A percentile compares a stretch with the other conserved stretches of the same genome.
Conservation (phyloP, 352 stramenopile species). For the Pythium pyrilobum region DNA sequence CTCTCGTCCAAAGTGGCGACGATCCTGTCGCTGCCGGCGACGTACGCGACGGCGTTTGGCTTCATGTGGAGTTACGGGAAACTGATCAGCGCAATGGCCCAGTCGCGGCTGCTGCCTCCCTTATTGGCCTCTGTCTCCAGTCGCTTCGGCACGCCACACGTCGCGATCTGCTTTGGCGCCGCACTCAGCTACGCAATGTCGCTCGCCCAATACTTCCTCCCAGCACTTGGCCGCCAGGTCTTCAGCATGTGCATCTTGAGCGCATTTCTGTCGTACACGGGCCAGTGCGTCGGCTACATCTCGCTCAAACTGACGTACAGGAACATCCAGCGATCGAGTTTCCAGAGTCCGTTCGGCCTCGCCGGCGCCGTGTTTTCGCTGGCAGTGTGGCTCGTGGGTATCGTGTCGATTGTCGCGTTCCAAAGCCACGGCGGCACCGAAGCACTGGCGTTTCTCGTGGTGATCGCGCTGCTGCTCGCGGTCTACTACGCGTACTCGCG, state of each 20-base stretch:
- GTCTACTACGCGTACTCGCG: conserved; percentile 17
- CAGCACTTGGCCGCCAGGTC: background rate
- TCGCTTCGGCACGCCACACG: conserved; percentile 10
- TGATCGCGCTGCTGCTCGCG: conserved; percentile 3
- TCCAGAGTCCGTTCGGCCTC: conserved; percentile 15
- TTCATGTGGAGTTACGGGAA: conserved; percentile 29
- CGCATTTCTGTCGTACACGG: conserved; percentile 19
- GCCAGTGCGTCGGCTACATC: conserved; percentile 29
- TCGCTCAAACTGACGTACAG: conserved; percentile 19
- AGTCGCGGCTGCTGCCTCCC: conserved; percentile 17
- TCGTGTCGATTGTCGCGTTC: conserved; percentile 6
- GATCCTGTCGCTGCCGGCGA: conserved; percentile 24
- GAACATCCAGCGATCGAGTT: conserved; percentile 13
- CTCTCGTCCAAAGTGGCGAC: conserved; percentile 4
- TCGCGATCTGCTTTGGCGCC: conserved; percentile 5
- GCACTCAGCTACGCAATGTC: conserved; percentile 17
- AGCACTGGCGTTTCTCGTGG: background rate
- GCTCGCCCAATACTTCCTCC: conserved; percentile 16
- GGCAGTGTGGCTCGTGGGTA: conserved; percentile 7
- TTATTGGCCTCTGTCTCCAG: background rate
- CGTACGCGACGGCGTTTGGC: conserved; percentile 27
- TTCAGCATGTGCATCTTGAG: conserved; percentile 19
- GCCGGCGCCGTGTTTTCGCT: conserved; percentile 12
- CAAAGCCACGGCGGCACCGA: conserved; percentile 5
- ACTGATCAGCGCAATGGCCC: conserved; percentile 24